Evolutionary conservation across 2,329 filamentous ascomycete genomes (phyloP), one percentile per base, ranked within the genome.

Genomic region (Neurospora crassa): DNA sequence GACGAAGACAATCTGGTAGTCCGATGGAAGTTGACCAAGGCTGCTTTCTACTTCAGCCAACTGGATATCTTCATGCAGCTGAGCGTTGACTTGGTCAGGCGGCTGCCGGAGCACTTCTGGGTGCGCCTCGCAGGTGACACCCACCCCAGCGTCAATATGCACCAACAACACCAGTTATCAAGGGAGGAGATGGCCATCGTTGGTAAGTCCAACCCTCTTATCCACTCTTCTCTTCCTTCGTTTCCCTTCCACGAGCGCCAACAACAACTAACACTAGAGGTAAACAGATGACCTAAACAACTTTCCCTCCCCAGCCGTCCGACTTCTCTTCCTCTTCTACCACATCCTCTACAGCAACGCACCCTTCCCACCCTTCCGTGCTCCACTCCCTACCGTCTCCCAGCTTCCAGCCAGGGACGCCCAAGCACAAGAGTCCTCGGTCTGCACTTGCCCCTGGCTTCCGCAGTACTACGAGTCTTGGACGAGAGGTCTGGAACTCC

Each of bases 161-260:
- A 63, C 24, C 0, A 5, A 1, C 12, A 34, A 24, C 1, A 63
- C 53, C 0, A 5, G 24, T 34, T 63, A 7, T 34, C 14, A 14
- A 18, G 14, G 1, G 53, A 63, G 53, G 53, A 63, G 53, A 20
- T 34, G 53, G 0, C 24, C 24, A 29, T 63, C 16, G 5, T 34
- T 8, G 16, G 53, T 63, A 63, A 34, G 24, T 34, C 53, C 53
- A 53, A 16, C 20, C 45, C 2, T 3, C n/a, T n/a, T 20, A 10
- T 3, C 20, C 5, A 29, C 1, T 0, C 2, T 6, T 6, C 2
- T 5, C 11, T 20, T 24, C 6, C 5, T n/a, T 2, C 12, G 29
- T 29, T 29, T 5, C n/a, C 2, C 47, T 29, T 29, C 5, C 20
- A 53, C n/a, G n/a, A 47, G 20, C 2, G 43, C 10, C 5, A 53